Evolutionary conservation across 2,329 filamentous ascomycete species (phyloP).

Genomic region (Elsinoe arachidis): DNA sequence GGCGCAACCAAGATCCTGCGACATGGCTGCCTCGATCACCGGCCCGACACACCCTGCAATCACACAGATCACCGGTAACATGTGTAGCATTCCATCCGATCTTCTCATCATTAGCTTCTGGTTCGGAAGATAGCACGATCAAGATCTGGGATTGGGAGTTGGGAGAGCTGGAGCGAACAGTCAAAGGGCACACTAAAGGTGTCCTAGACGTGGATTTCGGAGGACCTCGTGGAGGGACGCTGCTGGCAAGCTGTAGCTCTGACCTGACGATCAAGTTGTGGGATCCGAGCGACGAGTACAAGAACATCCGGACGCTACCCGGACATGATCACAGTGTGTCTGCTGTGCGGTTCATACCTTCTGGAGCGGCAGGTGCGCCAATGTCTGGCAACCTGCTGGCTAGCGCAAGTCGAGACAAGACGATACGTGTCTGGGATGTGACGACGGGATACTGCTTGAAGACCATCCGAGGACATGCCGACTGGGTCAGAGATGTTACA

Average conservation of each 20-base stretch:
- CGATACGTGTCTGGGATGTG: constrained; percentile 83
- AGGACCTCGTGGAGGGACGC: constrained; percentile 67
- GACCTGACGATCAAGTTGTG: constrained; percentile 92
- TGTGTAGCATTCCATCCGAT: constrained; percentile 88
- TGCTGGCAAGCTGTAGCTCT: constrained; percentile 76
- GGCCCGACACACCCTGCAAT: constrained; percentile 72
- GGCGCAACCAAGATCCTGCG: constrained; percentile 72
- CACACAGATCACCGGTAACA: constrained; percentile 71
- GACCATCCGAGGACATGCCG: constrained; percentile 75
- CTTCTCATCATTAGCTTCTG: constrained; percentile 82
- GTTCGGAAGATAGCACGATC: constrained; percentile 85
- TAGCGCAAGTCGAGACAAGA: constrained; percentile 76
- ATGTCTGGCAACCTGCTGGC: constrained; percentile 79
- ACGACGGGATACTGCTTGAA: constrained; percentile 87
- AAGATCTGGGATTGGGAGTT: constrained; percentile 98
- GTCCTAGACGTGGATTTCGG: constrained; percentile 87
- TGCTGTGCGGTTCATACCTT: constrained; percentile 79
- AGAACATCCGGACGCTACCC: constrained; percentile 83
- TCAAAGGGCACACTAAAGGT: constrained; percentile 85
- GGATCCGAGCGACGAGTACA: constrained; percentile 88
- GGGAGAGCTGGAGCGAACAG: constrained; percentile 78
- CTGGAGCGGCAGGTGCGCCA: constrained; percentile 66
- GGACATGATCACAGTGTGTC: constrained; percentile 91
- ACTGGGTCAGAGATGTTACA: constrained; percentile 84
- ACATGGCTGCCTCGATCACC: constrained; percentile 82